Evolutionary conservation across 2,329 filamentous ascomycete genomes (phyloP).

Genomic region (Fusarium caatingaense): DNA sequence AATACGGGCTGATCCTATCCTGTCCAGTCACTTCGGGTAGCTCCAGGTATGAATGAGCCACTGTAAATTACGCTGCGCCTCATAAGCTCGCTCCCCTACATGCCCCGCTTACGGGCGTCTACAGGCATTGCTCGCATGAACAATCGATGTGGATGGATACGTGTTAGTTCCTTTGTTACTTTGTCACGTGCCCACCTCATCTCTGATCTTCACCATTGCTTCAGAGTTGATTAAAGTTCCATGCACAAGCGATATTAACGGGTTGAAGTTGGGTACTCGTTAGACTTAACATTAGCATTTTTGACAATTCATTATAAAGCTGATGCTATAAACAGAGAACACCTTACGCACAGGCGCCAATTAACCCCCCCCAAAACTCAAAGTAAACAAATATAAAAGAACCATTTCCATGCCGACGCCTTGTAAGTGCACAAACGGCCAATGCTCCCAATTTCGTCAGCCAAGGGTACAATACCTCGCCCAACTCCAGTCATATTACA

Average conservation of each 20-base stretch:
- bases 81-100: conserved; percentile 38
- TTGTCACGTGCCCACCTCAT: conserved; percentile 35
- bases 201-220: not conserved
- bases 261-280: not conserved
- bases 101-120: conserved; percentile 1
- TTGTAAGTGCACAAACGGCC: conserved; percentile 47
- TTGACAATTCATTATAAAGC: conserved; percentile 45
- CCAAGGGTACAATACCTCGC: conserved; percentile 37
- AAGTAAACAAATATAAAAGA: conserved; percentile 31
- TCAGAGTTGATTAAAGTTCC: conserved; percentile 1
- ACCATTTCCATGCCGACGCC: conserved; percentile 44
- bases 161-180: not conserved
- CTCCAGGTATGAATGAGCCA: conserved; percentile 32
- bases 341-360: conserved; percentile 38
- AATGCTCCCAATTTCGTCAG: conserved; percentile 41
- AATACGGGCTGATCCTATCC: conserved; percentile 20
- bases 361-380: conserved; percentile 27
- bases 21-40: conserved; percentile 20
- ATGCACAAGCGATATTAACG: not conserved
- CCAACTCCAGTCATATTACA: conserved; percentile 47
- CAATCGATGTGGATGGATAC: conserved; percentile 3
- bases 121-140: conserved; percentile 22
- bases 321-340: conserved; percentile 41
- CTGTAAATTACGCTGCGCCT: conserved; percentile 44
- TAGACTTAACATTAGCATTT: conserved; percentile 19